These are phyloP conservation scores for Leccinum griseonigrum DNA, from an alignment of 1,284 basidiomycete species.

Conservation along the genomic window DNA sequence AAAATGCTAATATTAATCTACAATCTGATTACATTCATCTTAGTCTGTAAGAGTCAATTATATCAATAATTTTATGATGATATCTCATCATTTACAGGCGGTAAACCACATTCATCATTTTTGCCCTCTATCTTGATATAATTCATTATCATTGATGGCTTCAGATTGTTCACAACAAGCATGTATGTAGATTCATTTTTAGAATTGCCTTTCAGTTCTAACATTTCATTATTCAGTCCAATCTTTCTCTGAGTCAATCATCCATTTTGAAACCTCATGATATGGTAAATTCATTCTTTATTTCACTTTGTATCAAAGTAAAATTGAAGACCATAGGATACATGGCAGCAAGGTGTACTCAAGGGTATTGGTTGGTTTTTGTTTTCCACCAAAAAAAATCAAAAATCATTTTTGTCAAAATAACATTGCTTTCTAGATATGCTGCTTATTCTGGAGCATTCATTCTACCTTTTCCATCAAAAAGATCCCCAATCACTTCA, in stretches of 20 bases:
- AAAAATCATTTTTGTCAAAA: neutral
- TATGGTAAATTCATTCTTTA: neutral
- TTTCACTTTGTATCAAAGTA: neutral
- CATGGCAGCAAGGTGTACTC: no score
- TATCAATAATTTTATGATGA: neutral
- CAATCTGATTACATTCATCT: neutral
- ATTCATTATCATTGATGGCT: neutral
- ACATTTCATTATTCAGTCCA: neutral
- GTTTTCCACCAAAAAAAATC: no score
- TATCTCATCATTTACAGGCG: neutral
- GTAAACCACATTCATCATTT: neutral
- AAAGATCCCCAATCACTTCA: neutral
- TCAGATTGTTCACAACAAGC: neutral
- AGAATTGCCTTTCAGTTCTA: neutral
- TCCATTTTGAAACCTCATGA: fast-evolving
- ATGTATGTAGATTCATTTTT: neutral
- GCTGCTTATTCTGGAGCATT: neutral
- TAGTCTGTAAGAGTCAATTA: neutral
- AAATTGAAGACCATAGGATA: neutral
- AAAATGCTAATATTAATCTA: neutral
- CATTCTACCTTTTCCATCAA: neutral
- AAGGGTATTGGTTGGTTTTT: no score
- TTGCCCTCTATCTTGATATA: neutral
- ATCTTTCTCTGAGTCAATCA: no score
- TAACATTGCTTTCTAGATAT: neutral